Percentiles rank a stretch among this genome's conserved stretches.
These are phyloP conservation scores for Colletotrichum higginsianum DNA, from an alignment of 2,329 filamentous ascomycete genomes.

Conservation along the genomic window DNA sequence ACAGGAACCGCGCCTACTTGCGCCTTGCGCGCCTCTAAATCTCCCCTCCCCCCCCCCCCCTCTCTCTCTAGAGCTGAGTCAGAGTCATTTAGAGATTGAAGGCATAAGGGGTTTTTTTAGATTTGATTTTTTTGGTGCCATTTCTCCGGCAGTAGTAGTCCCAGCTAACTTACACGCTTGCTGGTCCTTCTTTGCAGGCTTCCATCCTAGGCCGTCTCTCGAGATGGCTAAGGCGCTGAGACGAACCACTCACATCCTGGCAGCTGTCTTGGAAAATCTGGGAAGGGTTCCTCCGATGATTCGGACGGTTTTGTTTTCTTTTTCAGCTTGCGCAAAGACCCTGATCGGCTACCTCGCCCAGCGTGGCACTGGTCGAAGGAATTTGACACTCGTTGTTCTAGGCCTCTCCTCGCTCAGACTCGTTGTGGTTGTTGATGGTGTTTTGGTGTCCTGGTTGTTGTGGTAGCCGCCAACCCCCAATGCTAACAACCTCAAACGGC, in stretches of 20 bases:
- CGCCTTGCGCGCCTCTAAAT: constrained; percentile 1
- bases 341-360: constrained; percentile 2
- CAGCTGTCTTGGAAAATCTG: constrained; percentile 14
- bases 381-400: not conserved
- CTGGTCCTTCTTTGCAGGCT: constrained; percentile 7
- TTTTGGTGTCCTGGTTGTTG: not conserved
- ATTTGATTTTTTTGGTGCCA: not conserved
- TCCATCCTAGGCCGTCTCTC: not conserved
- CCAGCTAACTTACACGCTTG: no score
- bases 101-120: no score
- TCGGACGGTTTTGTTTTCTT: not conserved
- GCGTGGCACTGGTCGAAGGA: constrained; percentile 21
- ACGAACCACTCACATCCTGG: constrained; percentile 13
- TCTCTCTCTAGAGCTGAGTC: constrained; percentile 6
- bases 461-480: not conserved
- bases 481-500: constrained; percentile 13
- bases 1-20: constrained; percentile 33
- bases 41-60: not conserved
- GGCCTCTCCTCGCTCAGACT: constrained; percentile 24
- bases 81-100: not conserved
- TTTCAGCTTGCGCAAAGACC: constrained; percentile 22
- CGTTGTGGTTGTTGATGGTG: not conserved
- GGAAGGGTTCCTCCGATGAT: not conserved
- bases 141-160: not conserved
- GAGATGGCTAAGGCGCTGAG: not conserved